Percentiles rank a stretch among this genome's conserved stretches.
These are phyloP conservation scores for Trametes sp. DNA, from an alignment of 1,284 basidiomycete genomes.

Conservation along the genomic window DNA sequence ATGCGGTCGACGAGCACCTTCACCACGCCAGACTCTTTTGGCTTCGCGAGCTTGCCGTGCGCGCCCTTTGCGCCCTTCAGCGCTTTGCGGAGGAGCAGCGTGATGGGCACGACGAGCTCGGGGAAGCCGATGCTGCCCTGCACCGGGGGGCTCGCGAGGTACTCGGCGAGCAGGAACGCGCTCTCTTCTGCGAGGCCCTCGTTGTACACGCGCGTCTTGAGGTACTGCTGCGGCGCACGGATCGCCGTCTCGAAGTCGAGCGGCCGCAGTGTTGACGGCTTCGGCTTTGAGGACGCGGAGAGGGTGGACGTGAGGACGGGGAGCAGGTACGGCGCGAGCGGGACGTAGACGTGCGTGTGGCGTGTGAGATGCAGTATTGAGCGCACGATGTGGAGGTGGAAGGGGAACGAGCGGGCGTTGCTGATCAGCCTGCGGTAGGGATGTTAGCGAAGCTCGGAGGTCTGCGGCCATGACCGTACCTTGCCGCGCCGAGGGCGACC, in stretches of 20 bases:
- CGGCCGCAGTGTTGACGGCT: constrained; percentile 89
- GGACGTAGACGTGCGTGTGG: constrained; percentile 89
- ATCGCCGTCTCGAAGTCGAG: constrained; percentile 91
- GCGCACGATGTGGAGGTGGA: constrained; percentile 78
- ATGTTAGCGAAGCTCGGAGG: not conserved
- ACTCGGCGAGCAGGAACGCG: constrained; percentile 82
- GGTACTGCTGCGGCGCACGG: constrained; percentile 88
- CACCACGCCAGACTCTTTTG: constrained; percentile 67
- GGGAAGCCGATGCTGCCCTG: constrained; percentile 92
- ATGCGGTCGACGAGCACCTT: constrained; percentile 86
- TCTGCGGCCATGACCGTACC: constrained; percentile 57
- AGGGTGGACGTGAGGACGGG: constrained; percentile 88
- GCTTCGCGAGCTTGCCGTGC: constrained; percentile 47
- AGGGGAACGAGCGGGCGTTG: constrained; percentile 81
- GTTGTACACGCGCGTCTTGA: constrained; percentile 87
- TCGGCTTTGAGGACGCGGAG: constrained; percentile 76
- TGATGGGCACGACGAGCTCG: constrained; percentile 88
- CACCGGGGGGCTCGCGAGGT: constrained; percentile 67
- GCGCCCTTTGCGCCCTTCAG: constrained; percentile 72
- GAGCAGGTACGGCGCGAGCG: constrained; percentile 87
- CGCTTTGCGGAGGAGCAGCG: constrained; percentile 82
- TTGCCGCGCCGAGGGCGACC: constrained; percentile 90
- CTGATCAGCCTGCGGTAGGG: constrained; percentile 73
- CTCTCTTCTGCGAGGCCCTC: constrained; percentile 89
- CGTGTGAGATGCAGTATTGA: constrained; percentile 78